phyloP scores from a whole-genome alignment of 768 basidiomycete species.

The button mushroom (Agaricus bisporus) region DNA sequence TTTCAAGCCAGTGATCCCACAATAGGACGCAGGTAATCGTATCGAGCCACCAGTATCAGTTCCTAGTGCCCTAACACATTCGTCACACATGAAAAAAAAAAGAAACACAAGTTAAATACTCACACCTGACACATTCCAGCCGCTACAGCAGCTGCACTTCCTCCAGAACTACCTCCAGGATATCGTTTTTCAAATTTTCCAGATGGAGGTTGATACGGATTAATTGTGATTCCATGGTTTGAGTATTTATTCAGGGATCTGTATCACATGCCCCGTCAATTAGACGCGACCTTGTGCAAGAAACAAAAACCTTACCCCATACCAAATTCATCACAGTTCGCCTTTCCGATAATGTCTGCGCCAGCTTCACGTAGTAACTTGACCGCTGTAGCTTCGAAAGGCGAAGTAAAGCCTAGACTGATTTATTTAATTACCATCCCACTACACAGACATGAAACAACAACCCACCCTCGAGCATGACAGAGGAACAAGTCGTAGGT shows the following conservation, averaged over 20 bases:
- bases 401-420: conserved; percentile 59
- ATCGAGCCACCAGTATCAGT: conserved; percentile 97
- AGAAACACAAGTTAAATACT: conserved; percentile 23
- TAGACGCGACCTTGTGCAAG: background rate
- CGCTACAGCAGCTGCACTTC: conserved; percentile 91
- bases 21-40: conserved; percentile 90
- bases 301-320: conserved; percentile 68
- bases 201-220: conserved; percentile 46
- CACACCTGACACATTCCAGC: conserved; percentile 80
- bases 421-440: background rate
- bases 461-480: conserved; percentile 55
- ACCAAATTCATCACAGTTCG: conserved; percentile 97
- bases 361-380: conserved; percentile 51
- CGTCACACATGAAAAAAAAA: background rate
- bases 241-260: conserved; percentile 79
- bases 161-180: conserved; percentile 92
- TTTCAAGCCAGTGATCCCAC: conserved; percentile 87
- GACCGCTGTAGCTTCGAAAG: conserved; percentile 87
- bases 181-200: conserved; percentile 33
- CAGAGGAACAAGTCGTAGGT: conserved; percentile 72
- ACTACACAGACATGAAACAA: background rate
- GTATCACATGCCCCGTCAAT: background rate
- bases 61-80: conserved; percentile 62
- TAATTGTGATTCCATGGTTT: conserved; percentile 70
- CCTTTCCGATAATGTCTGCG: conserved; percentile 76